A percentile compares a stretch with the other conserved stretches of the same genome.
phyloP scores from a whole-genome alignment of 257 asterid genomes.

The Apocynum venetum region DNA sequence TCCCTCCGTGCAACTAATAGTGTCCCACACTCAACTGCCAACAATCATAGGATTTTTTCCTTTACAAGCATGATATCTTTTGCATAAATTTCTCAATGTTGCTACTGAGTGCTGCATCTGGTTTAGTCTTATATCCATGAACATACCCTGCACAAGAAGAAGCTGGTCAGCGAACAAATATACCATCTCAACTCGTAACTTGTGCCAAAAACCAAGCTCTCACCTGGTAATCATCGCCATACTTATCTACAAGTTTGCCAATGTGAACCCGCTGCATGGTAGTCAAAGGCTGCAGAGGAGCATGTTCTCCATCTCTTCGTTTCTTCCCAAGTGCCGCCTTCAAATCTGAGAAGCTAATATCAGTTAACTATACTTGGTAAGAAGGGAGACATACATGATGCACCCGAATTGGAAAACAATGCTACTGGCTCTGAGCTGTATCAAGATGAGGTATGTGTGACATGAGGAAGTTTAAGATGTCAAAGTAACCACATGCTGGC shows the following conservation, averaged over 20 bases:
- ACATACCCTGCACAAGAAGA: conserved; percentile 69
- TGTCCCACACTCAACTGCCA: conserved; percentile 25
- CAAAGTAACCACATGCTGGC: neutral
- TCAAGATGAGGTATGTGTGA: neutral
- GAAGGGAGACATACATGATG: neutral
- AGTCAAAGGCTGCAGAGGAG: conserved; percentile 75
- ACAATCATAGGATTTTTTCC: conserved; percentile 65
- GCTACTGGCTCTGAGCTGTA: neutral
- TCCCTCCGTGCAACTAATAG: neutral
- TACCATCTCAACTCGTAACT: neutral
- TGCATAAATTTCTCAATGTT: conserved; percentile 75
- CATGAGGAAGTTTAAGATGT: neutral
- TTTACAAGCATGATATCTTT: conserved; percentile 56
- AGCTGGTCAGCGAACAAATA: conserved; percentile 3
- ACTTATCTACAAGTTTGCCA: conserved; percentile 64
- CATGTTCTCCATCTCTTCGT: conserved; percentile 60
- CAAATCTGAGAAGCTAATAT: conserved; percentile 44
- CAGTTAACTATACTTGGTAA: neutral
- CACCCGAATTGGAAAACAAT: neutral
- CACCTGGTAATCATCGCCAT: conserved; percentile 83
- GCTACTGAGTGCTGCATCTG: conserved; percentile 86
- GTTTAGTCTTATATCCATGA: conserved; percentile 84
- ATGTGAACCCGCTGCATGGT: conserved; percentile 61
- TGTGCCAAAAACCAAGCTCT: neutral
- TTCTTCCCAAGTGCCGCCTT: conserved; percentile 87